Percentiles rank a stretch among this genome's conserved stretches.
Conservation (phyloP, 2,329 filamentous ascomycete species). For the Arachnopeziza araneosa region DNA sequence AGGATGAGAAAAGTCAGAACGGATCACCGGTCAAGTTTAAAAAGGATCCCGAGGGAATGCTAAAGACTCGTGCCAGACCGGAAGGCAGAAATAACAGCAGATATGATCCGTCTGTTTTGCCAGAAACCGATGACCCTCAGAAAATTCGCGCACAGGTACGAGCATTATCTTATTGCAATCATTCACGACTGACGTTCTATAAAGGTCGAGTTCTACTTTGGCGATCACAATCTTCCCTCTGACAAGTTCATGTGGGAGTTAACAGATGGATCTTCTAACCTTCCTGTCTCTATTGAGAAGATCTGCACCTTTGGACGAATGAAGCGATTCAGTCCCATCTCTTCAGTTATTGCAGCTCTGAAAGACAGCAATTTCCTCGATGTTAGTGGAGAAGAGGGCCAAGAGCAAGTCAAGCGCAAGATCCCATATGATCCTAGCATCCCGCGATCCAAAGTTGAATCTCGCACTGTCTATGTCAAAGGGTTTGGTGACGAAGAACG, state of each 20-base stretch:
- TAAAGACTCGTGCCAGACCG: slow-evolving; percentile 21
- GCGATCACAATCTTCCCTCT: slow-evolving; percentile 79
- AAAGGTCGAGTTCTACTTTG: slow-evolving; percentile 94
- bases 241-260: slow-evolving; percentile 83
- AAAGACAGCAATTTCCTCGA: slow-evolving; percentile 70
- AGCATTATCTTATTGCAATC: background rate
- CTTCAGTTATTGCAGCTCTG: slow-evolving; percentile 75
- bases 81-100: slow-evolving; percentile 42
- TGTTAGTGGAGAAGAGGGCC: slow-evolving; percentile 65
- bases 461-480: slow-evolving; percentile 82
- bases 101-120: slow-evolving; percentile 48
- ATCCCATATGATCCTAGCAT: slow-evolving; percentile 54
- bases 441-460: slow-evolving; percentile 59
- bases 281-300: slow-evolving; percentile 69
- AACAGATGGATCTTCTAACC: slow-evolving; percentile 74
- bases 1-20: slow-evolving; percentile 9
- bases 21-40: slow-evolving; percentile 1
- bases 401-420: slow-evolving; percentile 73
- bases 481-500: slow-evolving; percentile 84
- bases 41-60: slow-evolving; percentile 5
- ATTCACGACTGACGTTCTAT: slow-evolving; percentile 6
- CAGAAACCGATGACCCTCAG: slow-evolving; percentile 54
- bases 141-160: slow-evolving; percentile 63
- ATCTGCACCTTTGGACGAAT: slow-evolving; percentile 92
- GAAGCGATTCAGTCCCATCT: slow-evolving; percentile 87